phyloP scores from a whole-genome alignment of 2,329 filamentous ascomycete species.

The Epicoccum sorghinum region DNA sequence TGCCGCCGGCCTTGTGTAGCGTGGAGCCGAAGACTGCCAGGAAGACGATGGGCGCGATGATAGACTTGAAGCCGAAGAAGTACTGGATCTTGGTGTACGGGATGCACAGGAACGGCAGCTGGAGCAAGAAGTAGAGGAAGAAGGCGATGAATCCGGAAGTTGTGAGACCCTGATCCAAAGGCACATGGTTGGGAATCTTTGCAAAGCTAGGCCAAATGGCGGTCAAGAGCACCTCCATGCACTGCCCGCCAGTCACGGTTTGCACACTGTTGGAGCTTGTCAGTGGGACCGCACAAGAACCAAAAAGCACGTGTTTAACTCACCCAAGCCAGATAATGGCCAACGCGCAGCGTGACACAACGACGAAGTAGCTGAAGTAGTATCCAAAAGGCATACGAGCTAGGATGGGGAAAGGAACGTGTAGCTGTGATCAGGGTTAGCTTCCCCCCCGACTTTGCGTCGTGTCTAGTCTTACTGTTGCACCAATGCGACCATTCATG shows the following conservation, averaged over 20 bases:
- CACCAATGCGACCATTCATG: constrained; percentile 35
- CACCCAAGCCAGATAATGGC: constrained; percentile 46
- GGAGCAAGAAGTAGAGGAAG: constrained; percentile 34
- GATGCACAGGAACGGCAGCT: constrained; percentile 35
- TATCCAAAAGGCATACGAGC: constrained; percentile 34
- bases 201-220: constrained; percentile 35
- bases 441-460: background rate
- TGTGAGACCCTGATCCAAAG: constrained; percentile 24
- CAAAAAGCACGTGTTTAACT: background rate
- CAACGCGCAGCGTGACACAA: constrained; percentile 43
- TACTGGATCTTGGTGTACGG: constrained; percentile 33
- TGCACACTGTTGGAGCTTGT: constrained; percentile 21
- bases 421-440: constrained; percentile 24
- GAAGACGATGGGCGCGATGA: constrained; percentile 37
- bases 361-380: constrained; percentile 34
- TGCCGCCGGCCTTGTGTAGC: constrained; percentile 29
- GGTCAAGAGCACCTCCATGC: constrained; percentile 32
- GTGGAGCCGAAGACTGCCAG: constrained; percentile 35
- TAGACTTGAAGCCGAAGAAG: constrained; percentile 34
- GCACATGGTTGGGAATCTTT: constrained; percentile 29
- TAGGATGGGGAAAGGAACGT: constrained; percentile 33
- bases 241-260: constrained; percentile 32
- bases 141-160: constrained; percentile 31
- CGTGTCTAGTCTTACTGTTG: constrained; percentile 20
- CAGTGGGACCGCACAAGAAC: constrained; percentile 6